Base-by-base conservation (phyloP, 495 filamentous ascomycete genomes). In the Patellaria atrata region DNA sequence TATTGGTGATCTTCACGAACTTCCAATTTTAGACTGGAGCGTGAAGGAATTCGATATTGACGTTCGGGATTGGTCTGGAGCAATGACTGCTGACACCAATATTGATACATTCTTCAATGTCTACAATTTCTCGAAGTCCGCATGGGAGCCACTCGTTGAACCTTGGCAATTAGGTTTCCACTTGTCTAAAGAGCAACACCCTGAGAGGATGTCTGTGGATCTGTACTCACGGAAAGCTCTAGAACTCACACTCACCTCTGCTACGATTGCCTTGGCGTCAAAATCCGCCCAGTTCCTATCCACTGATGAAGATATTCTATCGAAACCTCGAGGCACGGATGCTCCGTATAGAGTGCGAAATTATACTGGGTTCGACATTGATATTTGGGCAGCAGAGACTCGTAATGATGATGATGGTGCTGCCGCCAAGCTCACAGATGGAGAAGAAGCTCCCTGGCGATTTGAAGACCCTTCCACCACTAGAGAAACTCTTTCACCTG, bases 41-140 rank as follows among this genome's bases (percentile, higher is more conserved):
- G 75, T 97, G 40, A 92, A 91, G 58, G 73, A 75, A 22, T 96
- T 96, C 54, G 79, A 69, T 18, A 70, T 83, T 8, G 73, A 76
- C 36, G 77, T 89, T 10, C 71, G 75, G 40, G 82, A 97, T 57
- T 97, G 89, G 89, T 83, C 86, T 3, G 77, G 75, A 12, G 77
- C 75, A 8, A 65, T 96, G 58, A 83, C 72, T 46, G 85, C 82
- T 2, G 85, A 94, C 50, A 82, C 82, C 0, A 82, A 64, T 22
- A 75, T 96, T 35, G 83, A 96, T 45, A 85, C 83, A 38, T 94
- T 89, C 55, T 65, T 91, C 47, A 97, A 96, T 53, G 75, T 96
- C 33, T 96, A 91, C 64, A 97, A 96, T 55, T 97, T 97, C 57
- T 86, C 89, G 14, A 96, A 97, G 55, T 96, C 91, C 1, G 81